Evolutionary conservation across 163 green algal genomes (phyloP).

Genomic region (Scenedesmus sp.): DNA sequence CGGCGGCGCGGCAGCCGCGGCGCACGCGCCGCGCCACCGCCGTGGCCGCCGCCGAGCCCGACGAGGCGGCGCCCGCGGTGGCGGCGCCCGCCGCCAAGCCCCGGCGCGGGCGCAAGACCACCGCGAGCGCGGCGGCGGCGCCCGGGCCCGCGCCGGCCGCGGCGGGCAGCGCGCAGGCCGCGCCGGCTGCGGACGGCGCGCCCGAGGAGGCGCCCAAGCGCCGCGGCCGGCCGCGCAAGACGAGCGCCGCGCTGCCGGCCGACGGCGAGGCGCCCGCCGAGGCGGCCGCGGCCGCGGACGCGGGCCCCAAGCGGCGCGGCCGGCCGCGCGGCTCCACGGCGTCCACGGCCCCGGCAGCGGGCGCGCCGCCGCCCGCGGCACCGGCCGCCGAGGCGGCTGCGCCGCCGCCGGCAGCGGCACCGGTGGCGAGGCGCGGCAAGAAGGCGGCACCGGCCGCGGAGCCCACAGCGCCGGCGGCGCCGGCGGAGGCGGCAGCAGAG

Average conservation of each 20-base stretch:
- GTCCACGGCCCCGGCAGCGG: not conserved
- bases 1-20: too few species aligned
- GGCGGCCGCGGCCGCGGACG: not conserved
- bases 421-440: not conserved
- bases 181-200: not conserved
- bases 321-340: conserved; percentile 5
- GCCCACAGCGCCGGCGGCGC: not conserved
- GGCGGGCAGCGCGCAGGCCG: not conserved
- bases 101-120: not conserved
- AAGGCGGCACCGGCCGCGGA: too few species aligned
- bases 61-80: not conserved
- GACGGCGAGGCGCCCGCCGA: not conserved
- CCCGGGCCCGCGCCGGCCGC: not conserved
- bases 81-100: not conserved
- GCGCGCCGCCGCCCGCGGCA: not conserved
- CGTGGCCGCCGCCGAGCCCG: not conserved
- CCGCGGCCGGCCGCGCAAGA: conserved; percentile 17
- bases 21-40: too few species aligned
- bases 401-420: not conserved
- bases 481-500: not conserved
- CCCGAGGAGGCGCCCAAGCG: not conserved
- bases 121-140: not conserved
- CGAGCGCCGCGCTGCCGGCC: not conserved
- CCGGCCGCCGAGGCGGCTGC: too few species aligned
- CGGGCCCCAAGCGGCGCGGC: conserved; percentile 11